Conservation (phyloP, 164 flowering plant species). For the Cinnamomum micranthum region DNA sequence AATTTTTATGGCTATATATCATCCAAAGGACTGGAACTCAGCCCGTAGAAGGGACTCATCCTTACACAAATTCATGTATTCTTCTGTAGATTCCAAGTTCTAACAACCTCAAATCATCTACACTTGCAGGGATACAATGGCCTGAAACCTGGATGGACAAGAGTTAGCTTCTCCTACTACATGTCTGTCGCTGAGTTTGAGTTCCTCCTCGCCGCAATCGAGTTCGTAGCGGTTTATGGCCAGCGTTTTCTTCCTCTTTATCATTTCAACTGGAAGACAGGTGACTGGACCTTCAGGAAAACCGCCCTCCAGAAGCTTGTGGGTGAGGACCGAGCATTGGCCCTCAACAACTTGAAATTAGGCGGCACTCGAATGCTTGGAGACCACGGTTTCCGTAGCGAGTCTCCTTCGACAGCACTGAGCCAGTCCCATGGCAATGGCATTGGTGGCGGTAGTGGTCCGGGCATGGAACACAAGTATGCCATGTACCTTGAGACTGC, state of each 20-base stretch:
- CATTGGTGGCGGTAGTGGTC: background rate
- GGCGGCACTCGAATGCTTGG: slow-evolving; percentile 4
- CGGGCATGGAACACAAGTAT: slow-evolving; percentile 16
- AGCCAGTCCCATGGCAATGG: background rate
- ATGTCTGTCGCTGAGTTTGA: slow-evolving; percentile 64
- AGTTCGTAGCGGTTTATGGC: slow-evolving; percentile 64
- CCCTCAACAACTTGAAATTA: slow-evolving; percentile 3
- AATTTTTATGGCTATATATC: background rate
- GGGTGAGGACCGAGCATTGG: slow-evolving; percentile 4
- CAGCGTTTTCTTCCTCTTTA: slow-evolving; percentile 75
- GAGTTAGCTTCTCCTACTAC: slow-evolving; percentile 81
- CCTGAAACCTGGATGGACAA: slow-evolving; percentile 87
- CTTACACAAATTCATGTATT: background rate
- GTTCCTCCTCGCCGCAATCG: slow-evolving; percentile 61
- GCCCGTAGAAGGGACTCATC: too few relatives aligned
- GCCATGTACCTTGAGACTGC: slow-evolving; percentile 44
- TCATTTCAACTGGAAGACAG: slow-evolving; percentile 53
- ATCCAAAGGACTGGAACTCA: too few relatives aligned
- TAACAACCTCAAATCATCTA: background rate
- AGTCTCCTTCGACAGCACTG: background rate
- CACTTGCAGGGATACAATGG: slow-evolving; percentile 61
- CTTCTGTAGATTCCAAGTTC: too few relatives aligned
- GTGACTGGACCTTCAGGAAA: slow-evolving; percentile 53
- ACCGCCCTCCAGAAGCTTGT: slow-evolving; percentile 16
- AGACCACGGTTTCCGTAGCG: background rate